Base-by-base conservation (phyloP, 2,329 filamentous ascomycete genomes). In the Venturia carpophila region DNA sequence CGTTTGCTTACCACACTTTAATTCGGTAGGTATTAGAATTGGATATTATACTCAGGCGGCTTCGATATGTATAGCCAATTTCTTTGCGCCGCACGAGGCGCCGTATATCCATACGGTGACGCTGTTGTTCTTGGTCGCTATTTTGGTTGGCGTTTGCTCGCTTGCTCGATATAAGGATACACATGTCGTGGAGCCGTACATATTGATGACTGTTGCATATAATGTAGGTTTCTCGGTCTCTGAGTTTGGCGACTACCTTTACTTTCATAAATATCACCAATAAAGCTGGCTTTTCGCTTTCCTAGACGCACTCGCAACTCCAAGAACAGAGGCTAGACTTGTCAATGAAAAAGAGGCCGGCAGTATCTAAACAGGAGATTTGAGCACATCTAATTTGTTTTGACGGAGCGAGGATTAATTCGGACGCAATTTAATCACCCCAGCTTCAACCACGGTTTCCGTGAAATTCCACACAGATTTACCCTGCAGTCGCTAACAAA, bases 41-140 rank as follows among this genome's bases (percentile, higher is more conserved):
- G 66, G 66, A n/a, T 67, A 67, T 41, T 67, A 67, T 60, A 65
- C 65, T 7, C 66, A 67, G 47, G 65, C 65, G 9, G 24, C 67
- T 4, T 64, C 66, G n/a, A 52, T 67, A 24, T 67, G 66, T 65
- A 60, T 65, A n/a, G 65, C 65, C 7, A 65, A 67, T 52, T 62
- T 64, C 45, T 67, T 41, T 7, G 65, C 64, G 24, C 66, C 60
- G 19, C 45, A 55, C 9, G 66, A 67, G 55, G 66, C 66, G 17
- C 52, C 65, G 5, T 67, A 66, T 45, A 42, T 67, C 6, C 62
- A 67, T 21, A 60, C 55, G 15, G 39, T 67, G 49, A 67, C 66
- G n/a, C 39, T 67, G 9, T 24, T 66, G 45, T 67, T 67, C 56
- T 56, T 67, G 42, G 47, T 63, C 21, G 65, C 66, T 19, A 55